Base-by-base conservation (phyloP, 257 asterid species). In the Rauvolfia tetraphylla region DNA sequence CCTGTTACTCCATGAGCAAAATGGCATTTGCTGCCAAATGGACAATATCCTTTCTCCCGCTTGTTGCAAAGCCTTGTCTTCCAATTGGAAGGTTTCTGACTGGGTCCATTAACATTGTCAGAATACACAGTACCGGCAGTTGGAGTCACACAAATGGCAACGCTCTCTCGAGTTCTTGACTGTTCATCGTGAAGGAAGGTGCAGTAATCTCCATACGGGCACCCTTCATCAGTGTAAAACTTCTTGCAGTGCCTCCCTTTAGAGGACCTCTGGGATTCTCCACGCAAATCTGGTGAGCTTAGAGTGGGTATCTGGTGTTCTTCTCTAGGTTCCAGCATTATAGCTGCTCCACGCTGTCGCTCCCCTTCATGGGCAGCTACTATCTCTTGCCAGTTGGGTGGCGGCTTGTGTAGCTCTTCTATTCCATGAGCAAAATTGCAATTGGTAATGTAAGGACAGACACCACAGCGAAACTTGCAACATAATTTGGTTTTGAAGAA, bases 11-110 rank as follows among this genome's bases (percentile, higher is more conserved):
- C 92, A 84, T 90, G 96, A 85, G 96, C 93, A 86, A 90, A 90
- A 85, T 88, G 93, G 76, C 97, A 91, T 87, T 91, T 91, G 87
- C 84, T 85, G 20, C 97, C 97, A 44, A 88, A 91, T 12, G 95
- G 95, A 56, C 94, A 91, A 73, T 89, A 91, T 10, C 97, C 97
- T 1, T 93, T 84, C 85, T 91, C 95, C 94, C 94, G 89, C 83
- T 91, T 91, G 71, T 89, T 89, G 84, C 96, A 91, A 59, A 91
- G 89, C 82, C 97, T 91, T 12, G 97, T 91, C 79, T 91, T 91
- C 93, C 97, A 89, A 77, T 89, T 91, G n/a, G 95, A 89, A 71
- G 93, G 92, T 85, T 91, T 91, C 79, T 83, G 75, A 54, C 23
- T 83, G 12, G 89, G 23, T 29, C 79, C 86, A 62, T 72, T 70